These are phyloP conservation scores for Suillus luteus DNA, from an alignment of 768 basidiomycete species.

Conservation along the genomic window DNA sequence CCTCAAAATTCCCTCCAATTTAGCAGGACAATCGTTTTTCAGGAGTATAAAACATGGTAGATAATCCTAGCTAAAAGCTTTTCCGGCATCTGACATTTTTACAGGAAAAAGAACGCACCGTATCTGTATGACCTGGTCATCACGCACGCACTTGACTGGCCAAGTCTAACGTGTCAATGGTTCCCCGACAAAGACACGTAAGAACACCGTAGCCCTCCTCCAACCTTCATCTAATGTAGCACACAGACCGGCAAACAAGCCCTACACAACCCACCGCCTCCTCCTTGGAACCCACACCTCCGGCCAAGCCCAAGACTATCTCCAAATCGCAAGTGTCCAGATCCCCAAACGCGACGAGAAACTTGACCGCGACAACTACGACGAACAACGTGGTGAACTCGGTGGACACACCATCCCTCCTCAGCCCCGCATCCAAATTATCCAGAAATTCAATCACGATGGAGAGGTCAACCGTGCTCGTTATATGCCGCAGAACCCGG, in stretches of 20 bases:
- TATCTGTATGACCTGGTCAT: constrained; percentile 98
- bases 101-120: constrained; percentile 95
- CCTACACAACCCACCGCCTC: constrained; percentile 93
- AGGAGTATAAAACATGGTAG: constrained; percentile 90
- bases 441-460: constrained; percentile 91
- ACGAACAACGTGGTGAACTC: constrained; percentile 91
- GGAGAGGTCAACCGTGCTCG: constrained; percentile 97
- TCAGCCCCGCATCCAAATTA: constrained; percentile 85
- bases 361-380: constrained; percentile 79
- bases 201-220: constrained; percentile 31
- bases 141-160: constrained; percentile 98
- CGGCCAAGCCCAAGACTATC: constrained; percentile 89
- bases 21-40: constrained; percentile 12
- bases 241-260: constrained; percentile 79
- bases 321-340: constrained; percentile 93
- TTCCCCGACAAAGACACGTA: constrained; percentile 96
- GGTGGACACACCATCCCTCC: constrained; percentile 88
- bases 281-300: constrained; percentile 98
- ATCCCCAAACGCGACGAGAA: constrained; percentile 87
- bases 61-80: constrained; percentile 5
- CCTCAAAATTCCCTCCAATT: constrained; percentile 15
- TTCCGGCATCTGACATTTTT: constrained; percentile 8
- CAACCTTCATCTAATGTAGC: constrained; percentile 4
- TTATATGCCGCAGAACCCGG: constrained; percentile 99
- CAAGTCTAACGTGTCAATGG: constrained; percentile 97